Percentiles rank a stretch among this genome's conserved stretches.
Conservation (phyloP, 371 early-diverging fungal genomes). For the Paraphysoderma sedebokerense region DNA sequence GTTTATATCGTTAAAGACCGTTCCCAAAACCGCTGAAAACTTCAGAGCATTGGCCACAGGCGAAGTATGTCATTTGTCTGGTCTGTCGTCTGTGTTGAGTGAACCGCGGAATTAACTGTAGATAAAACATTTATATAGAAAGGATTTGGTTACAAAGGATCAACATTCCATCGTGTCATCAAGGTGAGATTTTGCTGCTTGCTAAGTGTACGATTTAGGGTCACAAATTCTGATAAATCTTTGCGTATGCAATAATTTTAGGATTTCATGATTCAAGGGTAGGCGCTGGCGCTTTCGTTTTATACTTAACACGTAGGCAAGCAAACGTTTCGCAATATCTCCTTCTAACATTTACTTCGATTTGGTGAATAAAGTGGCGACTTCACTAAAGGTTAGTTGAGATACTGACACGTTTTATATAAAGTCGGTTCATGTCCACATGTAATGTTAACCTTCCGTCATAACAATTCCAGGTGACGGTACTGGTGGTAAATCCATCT, state of each 20-base stretch:
- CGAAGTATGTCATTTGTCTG: constrained; percentile 37
- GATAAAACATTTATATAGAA: too few relatives aligned
- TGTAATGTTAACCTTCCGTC: too few relatives aligned
- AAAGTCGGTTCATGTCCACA: too few relatives aligned
- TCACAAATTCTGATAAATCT: not conserved
- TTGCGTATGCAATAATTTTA: not conserved
- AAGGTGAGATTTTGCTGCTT: constrained; percentile 66
- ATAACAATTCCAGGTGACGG: constrained; percentile 63
- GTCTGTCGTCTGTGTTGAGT: constrained; percentile 16
- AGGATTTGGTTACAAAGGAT: constrained; percentile 71
- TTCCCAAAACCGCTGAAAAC: constrained; percentile 77
- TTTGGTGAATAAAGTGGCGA: constrained; percentile 50
- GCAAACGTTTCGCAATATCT: not conserved
- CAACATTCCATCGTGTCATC: constrained; percentile 80
- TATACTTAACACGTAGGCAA: constrained; percentile 41
- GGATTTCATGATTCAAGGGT: constrained; percentile 72
- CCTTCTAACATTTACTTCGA: not conserved
- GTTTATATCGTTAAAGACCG: constrained; percentile 24
- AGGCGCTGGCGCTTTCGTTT: constrained; percentile 8
- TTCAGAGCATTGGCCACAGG: constrained; percentile 73
- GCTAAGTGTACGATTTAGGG: too few relatives aligned
- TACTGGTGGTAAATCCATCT: constrained; percentile 93
- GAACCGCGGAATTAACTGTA: constrained; percentile 60
- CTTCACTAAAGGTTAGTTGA: constrained; percentile 44
- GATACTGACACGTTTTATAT: too few relatives aligned